Percentiles rank a stretch among this genome's conserved stretches.
phyloP scores from a whole-genome alignment of 306 rosid genomes.

The Vigna nakashimae region DNA sequence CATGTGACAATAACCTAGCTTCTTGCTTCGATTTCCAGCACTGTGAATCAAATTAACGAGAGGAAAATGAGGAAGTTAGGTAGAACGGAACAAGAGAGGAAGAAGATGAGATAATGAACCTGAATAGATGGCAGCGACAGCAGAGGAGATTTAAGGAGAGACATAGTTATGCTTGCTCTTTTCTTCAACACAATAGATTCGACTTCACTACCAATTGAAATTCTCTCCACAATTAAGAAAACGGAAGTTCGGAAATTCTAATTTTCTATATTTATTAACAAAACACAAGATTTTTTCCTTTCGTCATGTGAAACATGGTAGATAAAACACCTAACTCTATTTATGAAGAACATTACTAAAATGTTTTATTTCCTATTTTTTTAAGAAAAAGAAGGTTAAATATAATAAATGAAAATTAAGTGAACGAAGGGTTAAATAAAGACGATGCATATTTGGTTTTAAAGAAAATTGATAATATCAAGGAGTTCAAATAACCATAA shows the following conservation, averaged over 20 bases:
- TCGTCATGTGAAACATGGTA: no score
- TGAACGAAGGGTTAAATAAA: no score
- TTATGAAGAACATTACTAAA: no score
- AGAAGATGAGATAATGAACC: constrained; percentile 27
- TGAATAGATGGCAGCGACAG: constrained; percentile 30
- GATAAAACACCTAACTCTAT: no score
- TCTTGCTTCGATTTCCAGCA: constrained; percentile 53
- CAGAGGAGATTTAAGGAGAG: constrained; percentile 40
- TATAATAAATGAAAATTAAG: no score
- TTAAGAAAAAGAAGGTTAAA: no score
- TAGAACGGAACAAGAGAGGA: background rate
- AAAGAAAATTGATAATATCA: no score
- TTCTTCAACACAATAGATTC: background rate
- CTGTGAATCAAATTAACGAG: background rate
- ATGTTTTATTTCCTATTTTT: no score
- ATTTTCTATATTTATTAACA: background rate
- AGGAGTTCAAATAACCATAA: no score
- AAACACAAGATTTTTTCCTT: no score
- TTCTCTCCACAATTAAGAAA: background rate
- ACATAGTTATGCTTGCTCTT: constrained; percentile 17
- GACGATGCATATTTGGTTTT: no score
- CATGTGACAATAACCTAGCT: constrained; percentile 24
- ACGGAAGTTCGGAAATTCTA: background rate
- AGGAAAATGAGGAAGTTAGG: background rate
- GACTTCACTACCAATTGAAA: background rate